Evolutionary conservation across 345 rosid species (phyloP).

Genomic region (Tarenaya hassleriana): DNA sequence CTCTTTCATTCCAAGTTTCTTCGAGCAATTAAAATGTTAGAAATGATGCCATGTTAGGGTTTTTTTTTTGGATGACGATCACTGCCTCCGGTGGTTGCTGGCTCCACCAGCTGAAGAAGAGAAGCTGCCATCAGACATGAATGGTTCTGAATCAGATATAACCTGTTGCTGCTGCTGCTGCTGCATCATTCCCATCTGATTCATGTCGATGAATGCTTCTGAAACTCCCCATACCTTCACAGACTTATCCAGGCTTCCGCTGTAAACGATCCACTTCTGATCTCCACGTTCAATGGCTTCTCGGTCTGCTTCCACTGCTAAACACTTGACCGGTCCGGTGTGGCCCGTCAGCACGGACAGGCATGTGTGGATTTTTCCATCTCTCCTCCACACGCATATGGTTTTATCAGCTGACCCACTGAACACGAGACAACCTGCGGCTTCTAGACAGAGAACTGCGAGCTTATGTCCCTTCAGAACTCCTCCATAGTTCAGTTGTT

Average conservation of each 20-base stretch:
- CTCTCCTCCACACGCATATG: constrained; percentile 87
- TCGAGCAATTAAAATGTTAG: no score
- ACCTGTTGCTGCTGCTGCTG: constrained; percentile 31
- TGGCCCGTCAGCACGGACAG: constrained; percentile 87
- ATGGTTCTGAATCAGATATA: constrained; percentile 28
- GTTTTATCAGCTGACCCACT: constrained; percentile 97
- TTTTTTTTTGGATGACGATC: not conserved
- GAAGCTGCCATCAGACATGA: constrained; percentile 33
- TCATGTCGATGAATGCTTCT: constrained; percentile 45
- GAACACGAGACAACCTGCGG: constrained; percentile 67
- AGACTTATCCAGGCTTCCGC: constrained; percentile 91
- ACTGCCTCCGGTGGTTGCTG: constrained; percentile 31
- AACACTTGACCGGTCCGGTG: constrained; percentile 83
- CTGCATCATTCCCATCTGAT: constrained; percentile 36
- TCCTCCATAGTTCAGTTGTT: constrained; percentile 66
- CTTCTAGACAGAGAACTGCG: constrained; percentile 74
- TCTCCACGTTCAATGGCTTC: constrained; percentile 37
- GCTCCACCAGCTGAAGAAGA: constrained; percentile 30
- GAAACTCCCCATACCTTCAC: constrained; percentile 93
- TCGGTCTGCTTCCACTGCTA: constrained; percentile 65
- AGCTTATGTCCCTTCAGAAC: constrained; percentile 78
- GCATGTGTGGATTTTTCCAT: constrained; percentile 61
- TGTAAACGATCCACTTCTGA: constrained; percentile 69
- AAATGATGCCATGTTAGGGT: no score
- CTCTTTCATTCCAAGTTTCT: no score